phyloP scores from a whole-genome alignment of 106 monocot species.

The Cymbidium sinense region DNA sequence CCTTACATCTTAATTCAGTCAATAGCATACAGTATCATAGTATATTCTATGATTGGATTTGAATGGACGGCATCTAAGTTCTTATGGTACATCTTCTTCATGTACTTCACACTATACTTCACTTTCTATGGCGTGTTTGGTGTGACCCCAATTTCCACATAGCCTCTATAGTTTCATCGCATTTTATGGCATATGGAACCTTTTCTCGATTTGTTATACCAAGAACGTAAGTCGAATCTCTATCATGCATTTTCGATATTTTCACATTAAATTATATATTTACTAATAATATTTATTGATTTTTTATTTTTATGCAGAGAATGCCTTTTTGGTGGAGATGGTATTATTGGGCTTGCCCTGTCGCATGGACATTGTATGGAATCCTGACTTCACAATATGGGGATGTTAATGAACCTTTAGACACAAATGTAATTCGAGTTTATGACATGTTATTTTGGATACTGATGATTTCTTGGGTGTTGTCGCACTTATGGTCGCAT shows the following conservation, averaged over 20 bases:
- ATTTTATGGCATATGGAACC: slow-evolving; percentile 45
- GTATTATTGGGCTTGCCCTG: too few species aligned
- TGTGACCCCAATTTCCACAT: slow-evolving; percentile 36
- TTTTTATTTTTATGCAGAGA: too few species aligned
- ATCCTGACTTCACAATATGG: too few species aligned
- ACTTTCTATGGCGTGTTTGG: slow-evolving; percentile 46
- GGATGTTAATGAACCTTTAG: too few species aligned
- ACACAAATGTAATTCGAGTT: slow-evolving; percentile 10
- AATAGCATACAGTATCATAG: too few species aligned
- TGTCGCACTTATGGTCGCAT: slow-evolving; percentile 50
- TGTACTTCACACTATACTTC: slow-evolving; percentile 48
- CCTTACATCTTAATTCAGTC: too few species aligned
- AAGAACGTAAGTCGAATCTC: slow-evolving; percentile 23
- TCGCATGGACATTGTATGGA: too few species aligned
- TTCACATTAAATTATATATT: too few species aligned
- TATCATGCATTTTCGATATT: not conserved
- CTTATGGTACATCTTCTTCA: slow-evolving; percentile 51
- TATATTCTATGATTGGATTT: too few species aligned
- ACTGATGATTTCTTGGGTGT: slow-evolving; percentile 31
- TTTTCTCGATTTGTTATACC: slow-evolving; percentile 44
- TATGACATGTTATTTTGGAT: slow-evolving; percentile 39
- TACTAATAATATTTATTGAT: too few species aligned
- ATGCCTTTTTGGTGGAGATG: too few species aligned
- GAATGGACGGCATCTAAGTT: too few species aligned
- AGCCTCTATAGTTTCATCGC: slow-evolving; percentile 30